These are phyloP conservation scores for Suillus clintonianus DNA, from an alignment of 768 basidiomycete species.

Conservation along the genomic window DNA sequence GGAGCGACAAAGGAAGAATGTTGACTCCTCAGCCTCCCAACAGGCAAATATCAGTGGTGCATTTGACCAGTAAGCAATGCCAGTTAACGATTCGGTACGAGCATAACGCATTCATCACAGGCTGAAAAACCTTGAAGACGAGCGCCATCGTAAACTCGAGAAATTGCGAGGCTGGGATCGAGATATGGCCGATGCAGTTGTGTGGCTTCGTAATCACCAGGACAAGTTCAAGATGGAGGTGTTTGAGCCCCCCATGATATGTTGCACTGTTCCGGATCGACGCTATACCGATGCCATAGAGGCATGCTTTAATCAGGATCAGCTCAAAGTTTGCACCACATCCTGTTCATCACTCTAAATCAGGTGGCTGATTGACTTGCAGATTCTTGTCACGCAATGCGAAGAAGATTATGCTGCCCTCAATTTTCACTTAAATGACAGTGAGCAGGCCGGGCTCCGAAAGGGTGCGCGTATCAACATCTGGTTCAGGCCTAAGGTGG, in stretches of 20 bases:
- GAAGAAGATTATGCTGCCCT: slow-evolving; percentile 78
- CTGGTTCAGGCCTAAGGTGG: slow-evolving; percentile 58
- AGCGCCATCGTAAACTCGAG: slow-evolving; percentile 59
- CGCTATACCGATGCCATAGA: slow-evolving; percentile 72
- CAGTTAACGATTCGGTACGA: not conserved
- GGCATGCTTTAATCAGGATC: slow-evolving; percentile 57
- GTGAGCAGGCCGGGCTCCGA: slow-evolving; percentile 50
- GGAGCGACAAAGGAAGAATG: slow-evolving; percentile 36
- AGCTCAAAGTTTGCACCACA: slow-evolving; percentile 58
- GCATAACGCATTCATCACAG: slow-evolving; percentile 34
- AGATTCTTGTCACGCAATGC: slow-evolving; percentile 88
- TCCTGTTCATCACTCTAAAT: not conserved
- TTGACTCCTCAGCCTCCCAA: slow-evolving; percentile 36
- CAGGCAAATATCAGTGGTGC: slow-evolving; percentile 34
- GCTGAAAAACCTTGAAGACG: slow-evolving; percentile 53
- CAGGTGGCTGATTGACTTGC: not conserved
- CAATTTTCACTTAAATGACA: slow-evolving; percentile 69
- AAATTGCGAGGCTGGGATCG: slow-evolving; percentile 53
- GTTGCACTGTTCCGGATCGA: slow-evolving; percentile 65
- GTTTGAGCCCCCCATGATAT: slow-evolving; percentile 83
- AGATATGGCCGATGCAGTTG: slow-evolving; percentile 63
- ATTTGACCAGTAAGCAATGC: slow-evolving; percentile 30
- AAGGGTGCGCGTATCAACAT: slow-evolving; percentile 55
- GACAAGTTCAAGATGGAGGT: slow-evolving; percentile 75
- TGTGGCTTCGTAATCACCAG: slow-evolving; percentile 72